phyloP scores from a whole-genome alignment of 306 rosid species.

The Inga leiocalycina region DNA sequence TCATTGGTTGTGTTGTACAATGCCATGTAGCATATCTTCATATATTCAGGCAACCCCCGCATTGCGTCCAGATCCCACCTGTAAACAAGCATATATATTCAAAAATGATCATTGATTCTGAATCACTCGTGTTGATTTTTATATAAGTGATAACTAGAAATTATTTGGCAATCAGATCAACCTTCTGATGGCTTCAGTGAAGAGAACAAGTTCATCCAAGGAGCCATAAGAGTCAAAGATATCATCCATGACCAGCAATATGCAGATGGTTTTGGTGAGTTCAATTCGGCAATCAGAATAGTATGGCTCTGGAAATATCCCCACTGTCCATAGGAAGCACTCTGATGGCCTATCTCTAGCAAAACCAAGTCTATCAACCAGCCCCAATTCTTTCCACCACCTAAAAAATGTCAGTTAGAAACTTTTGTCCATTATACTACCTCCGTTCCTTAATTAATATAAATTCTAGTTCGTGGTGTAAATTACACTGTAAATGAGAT shows the following conservation, averaged over 20 bases:
- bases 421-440: background rate
- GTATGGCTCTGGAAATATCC: slow-evolving; percentile 43
- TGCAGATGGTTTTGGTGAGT: slow-evolving; percentile 44
- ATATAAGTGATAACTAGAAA: background rate
- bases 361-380: slow-evolving; percentile 46
- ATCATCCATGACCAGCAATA: slow-evolving; percentile 49
- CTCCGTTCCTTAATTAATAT: no score
- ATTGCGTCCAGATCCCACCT: slow-evolving; percentile 59
- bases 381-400: slow-evolving; percentile 53
- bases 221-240: slow-evolving; percentile 47
- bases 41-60: slow-evolving; percentile 46
- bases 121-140: background rate
- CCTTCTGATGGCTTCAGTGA: slow-evolving; percentile 51
- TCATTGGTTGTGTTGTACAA: slow-evolving; percentile 48
- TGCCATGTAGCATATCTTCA: slow-evolving; percentile 56
- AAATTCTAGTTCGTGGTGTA: no score
- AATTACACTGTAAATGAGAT: no score
- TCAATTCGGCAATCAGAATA: slow-evolving; percentile 45
- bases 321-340: slow-evolving; percentile 55
- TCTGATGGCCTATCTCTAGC: slow-evolving; percentile 54
- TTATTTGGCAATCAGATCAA: background rate
- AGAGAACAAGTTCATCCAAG: slow-evolving; percentile 52
- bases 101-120: background rate
- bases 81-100: background rate
- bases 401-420: slow-evolving; percentile 30